These are phyloP conservation scores for Eurotiales sp. DNA, from an alignment of 2,329 filamentous ascomycete genomes.

Conservation along the genomic window DNA sequence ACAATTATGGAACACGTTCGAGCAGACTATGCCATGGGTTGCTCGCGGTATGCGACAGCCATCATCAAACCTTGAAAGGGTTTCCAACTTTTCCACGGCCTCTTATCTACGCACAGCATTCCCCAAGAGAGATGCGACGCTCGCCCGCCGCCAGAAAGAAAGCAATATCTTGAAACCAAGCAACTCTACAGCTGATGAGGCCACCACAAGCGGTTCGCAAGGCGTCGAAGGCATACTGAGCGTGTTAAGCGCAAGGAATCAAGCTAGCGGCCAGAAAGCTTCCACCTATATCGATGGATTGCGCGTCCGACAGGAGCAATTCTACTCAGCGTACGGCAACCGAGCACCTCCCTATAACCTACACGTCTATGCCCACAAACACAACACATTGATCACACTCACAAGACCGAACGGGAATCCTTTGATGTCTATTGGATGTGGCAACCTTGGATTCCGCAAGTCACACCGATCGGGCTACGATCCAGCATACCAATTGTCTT, in stretches of 20 bases:
- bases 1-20: constrained; percentile 28
- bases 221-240: constrained; percentile 7
- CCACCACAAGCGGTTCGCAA: not conserved
- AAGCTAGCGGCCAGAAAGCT: constrained; percentile 12
- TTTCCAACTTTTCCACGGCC: constrained; percentile 7
- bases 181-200: not conserved
- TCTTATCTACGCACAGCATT: constrained; percentile 1
- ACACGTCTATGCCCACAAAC: constrained; percentile 80
- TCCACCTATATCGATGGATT: constrained; percentile 11
- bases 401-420: constrained; percentile 75
- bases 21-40: constrained; percentile 30
- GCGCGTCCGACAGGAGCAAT: constrained; percentile 13
- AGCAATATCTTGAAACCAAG: constrained; percentile 11
- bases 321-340: constrained; percentile 28
- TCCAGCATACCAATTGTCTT: constrained; percentile 82
- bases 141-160: constrained; percentile 11
- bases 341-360: constrained; percentile 66
- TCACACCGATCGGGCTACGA: constrained; percentile 77
- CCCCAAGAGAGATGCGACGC: not conserved
- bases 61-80: constrained; percentile 17
- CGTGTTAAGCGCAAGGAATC: constrained; percentile 16
- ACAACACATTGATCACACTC: constrained; percentile 93
- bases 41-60: constrained; percentile 26
- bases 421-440: constrained; percentile 74
- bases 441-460: constrained; percentile 91